Conservation (phyloP, 2,329 filamentous ascomycete genomes). For the Thermomyces lanuginosus region DNA sequence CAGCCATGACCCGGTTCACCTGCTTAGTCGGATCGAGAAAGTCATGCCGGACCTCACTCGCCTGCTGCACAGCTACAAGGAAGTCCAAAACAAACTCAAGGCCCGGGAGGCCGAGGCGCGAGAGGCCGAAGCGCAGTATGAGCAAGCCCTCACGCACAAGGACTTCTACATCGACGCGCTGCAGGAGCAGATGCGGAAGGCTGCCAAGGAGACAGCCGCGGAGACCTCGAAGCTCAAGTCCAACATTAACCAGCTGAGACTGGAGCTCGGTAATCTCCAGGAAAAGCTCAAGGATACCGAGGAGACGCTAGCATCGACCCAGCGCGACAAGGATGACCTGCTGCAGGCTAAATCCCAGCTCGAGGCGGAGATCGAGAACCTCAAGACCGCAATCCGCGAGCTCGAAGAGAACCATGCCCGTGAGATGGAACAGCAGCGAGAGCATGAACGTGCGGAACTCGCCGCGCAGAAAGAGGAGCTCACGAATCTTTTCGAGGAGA, state of each 20-base stretch:
- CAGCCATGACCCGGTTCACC: slow-evolving; percentile 19
- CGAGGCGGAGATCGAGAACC: slow-evolving; percentile 22
- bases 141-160: slow-evolving; percentile 36
- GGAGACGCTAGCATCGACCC: slow-evolving; percentile 29
- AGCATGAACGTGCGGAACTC: slow-evolving; percentile 20
- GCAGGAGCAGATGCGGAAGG: slow-evolving; percentile 33
- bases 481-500: slow-evolving; percentile 33
- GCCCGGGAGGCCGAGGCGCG: slow-evolving; percentile 35
- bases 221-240: slow-evolving; percentile 30
- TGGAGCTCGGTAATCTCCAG: slow-evolving; percentile 36
- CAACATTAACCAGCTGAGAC: slow-evolving; percentile 31
- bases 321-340: slow-evolving; percentile 30
- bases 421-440: slow-evolving; percentile 17
- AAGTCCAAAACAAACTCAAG: slow-evolving; percentile 34
- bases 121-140: slow-evolving; percentile 33
- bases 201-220: slow-evolving; percentile 34
- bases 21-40: slow-evolving; percentile 29
- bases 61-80: slow-evolving; percentile 32
- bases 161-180: slow-evolving; percentile 38
- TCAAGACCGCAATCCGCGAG: slow-evolving; percentile 24
- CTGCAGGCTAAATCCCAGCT: slow-evolving; percentile 29
- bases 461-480: slow-evolving; percentile 29
- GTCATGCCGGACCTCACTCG: slow-evolving; percentile 32
- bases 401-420: slow-evolving; percentile 31
- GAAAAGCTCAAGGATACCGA: slow-evolving; percentile 37